Evolutionary conservation across 169 alveolate species (phyloP), one percentile per base, ranked within the genome.

Genomic region (Perkinsus marinus): DNA sequence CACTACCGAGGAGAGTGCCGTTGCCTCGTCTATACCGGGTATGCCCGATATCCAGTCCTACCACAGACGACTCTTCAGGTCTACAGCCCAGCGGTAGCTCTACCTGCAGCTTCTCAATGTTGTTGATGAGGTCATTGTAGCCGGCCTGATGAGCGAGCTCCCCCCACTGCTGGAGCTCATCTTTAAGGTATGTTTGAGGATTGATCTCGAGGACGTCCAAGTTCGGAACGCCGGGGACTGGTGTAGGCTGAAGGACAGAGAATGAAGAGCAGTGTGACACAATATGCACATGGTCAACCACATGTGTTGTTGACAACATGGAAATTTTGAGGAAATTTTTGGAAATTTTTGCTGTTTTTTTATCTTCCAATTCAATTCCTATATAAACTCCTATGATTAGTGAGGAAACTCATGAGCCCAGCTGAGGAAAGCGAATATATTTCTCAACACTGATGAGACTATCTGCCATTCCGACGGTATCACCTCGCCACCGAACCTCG

Each of bases 1-100:
- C 91, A 96, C 93, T 37, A 97, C 94, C 43, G 95, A 96, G 13
- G 97, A 96, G 92, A 97, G 96, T 90, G 97, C 96, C 91, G 97
- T 95, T 19, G 99, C 99, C 93, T 97, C 98, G 92, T 97, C 99
- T 39, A 97, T 95, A 10, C 99, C 99, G 89, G 99, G 99, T 39
- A 97, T 96, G 39, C 97, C 95, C 57, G 95, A 92, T 89, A 97
- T 94, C 92, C 97, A 92, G 93, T 97, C 98, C 68, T 95, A 93
- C n/a, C n/a, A n/a, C n/a, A n/a, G n/a, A n/a, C n/a, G n/a, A n/a
- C n/a, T n/a, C n/a, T n/a, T n/a, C n/a, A n/a, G n/a, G n/a, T n/a
- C n/a, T n/a, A n/a, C n/a, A n/a, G n/a, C n/a, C n/a, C n/a, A n/a
- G n/a, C n/a, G n/a, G n/a, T n/a, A n/a, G n/a, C n/a, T 93, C 94